Conservation (phyloP, 768 basidiomycete species). For the Boletus eberwhitei region DNA sequence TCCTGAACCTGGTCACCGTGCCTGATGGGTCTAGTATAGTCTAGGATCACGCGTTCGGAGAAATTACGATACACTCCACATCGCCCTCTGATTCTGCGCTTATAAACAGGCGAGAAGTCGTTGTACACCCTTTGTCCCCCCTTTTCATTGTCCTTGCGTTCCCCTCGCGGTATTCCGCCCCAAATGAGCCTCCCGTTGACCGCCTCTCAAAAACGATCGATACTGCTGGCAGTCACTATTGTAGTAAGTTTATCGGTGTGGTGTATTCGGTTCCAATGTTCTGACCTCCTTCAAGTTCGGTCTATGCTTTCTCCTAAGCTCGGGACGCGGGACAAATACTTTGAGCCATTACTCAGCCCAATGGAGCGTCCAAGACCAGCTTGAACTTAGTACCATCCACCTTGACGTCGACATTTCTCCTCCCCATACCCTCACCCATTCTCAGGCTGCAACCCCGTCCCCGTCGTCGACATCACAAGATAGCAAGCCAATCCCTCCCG, state of each 20-base stretch:
- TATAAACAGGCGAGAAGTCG: neutral
- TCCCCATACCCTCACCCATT: neutral
- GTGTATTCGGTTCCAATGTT: neutral
- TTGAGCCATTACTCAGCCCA: conserved; percentile 2
- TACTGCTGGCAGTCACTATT: conserved; percentile 25
- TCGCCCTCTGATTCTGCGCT: neutral
- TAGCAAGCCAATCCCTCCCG: neutral
- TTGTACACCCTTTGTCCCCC: neutral
- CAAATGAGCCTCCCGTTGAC: conserved; percentile 26
- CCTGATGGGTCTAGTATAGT: neutral
- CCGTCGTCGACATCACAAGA: neutral
- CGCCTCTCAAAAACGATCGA: conserved; percentile 29
- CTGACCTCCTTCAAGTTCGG: conserved; percentile 8
- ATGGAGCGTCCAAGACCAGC: neutral
- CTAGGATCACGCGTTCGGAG: neutral
- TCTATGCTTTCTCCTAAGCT: conserved; percentile 24
- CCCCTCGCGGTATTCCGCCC: neutral
- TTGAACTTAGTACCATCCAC: neutral
- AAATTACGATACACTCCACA: neutral
- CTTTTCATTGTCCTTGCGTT: neutral
- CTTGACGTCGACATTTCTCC: neutral
- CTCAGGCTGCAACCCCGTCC: neutral
- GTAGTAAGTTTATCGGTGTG: conserved; percentile 15
- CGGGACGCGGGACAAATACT: conserved; percentile 1
- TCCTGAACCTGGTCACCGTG: neutral